Evolutionary conservation across 2,329 filamentous ascomycete genomes (phyloP).

Genomic region (Ceratocystis eucalypticola): DNA sequence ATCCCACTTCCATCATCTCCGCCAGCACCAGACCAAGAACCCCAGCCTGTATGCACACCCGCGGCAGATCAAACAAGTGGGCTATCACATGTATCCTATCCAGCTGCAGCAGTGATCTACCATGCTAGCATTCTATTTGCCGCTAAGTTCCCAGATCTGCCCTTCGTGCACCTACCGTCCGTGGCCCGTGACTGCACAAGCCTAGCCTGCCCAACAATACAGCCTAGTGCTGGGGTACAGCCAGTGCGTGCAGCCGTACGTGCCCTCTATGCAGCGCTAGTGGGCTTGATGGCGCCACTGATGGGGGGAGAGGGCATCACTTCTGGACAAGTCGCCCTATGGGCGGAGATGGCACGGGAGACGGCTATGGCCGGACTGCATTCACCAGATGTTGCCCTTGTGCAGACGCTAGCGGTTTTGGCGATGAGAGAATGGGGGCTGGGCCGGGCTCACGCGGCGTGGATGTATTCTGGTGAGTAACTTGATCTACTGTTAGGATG

Average conservation of each 20-base stretch:
- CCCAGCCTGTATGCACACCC: background rate
- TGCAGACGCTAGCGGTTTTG: constrained; percentile 5
- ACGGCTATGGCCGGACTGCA: background rate
- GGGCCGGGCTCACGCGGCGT: background rate
- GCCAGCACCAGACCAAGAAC: background rate
- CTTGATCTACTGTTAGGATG: no score
- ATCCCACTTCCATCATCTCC: background rate
- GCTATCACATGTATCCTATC: background rate
- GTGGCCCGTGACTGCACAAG: background rate
- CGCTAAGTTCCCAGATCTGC: constrained; percentile 10
- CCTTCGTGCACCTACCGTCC: constrained; percentile 10
- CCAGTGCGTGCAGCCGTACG: background rate
- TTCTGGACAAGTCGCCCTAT: background rate
- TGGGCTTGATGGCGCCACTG: constrained; percentile 7
- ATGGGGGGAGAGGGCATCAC: background rate
- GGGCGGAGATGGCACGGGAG: constrained; percentile 9
- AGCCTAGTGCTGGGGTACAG: background rate
- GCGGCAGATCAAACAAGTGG: background rate
- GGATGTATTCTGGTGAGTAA: constrained; percentile 14
- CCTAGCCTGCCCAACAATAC: background rate
- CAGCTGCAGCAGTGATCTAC: constrained; percentile 6
- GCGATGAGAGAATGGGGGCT: constrained; percentile 9
- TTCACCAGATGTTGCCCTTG: background rate
- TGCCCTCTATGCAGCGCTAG: constrained; percentile 4
- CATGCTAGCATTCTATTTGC: constrained; percentile 8